These are phyloP conservation scores for Leptographium lundbergii DNA, from an alignment of 2,329 filamentous ascomycete genomes.

Conservation along the genomic window DNA sequence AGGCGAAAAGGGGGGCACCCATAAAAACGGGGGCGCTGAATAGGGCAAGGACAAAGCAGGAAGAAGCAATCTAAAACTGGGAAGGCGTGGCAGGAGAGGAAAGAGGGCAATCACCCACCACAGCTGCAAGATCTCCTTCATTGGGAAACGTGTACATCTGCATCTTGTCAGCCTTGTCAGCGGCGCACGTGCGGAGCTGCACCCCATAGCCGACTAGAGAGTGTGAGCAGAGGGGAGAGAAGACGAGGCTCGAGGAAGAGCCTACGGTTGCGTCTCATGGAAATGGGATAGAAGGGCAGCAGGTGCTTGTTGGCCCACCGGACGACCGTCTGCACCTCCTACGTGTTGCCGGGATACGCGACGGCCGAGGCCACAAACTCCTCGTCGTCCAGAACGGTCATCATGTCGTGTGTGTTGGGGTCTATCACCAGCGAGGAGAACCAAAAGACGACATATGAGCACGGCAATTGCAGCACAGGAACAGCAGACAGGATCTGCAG, in stretches of 20 bases:
- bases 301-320: constrained; percentile 21
- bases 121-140: constrained; percentile 33
- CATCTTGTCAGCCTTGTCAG: background rate
- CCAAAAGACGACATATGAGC: too few species aligned
- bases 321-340: constrained; percentile 21
- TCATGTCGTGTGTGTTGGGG: constrained; percentile 28
- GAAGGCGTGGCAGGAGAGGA: background rate
- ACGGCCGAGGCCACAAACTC: constrained; percentile 32
- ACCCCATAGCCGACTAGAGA: constrained; percentile 29
- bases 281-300: constrained; percentile 25
- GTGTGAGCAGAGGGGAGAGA: constrained; percentile 7
- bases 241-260: too few species aligned
- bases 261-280: constrained; percentile 19
- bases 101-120: constrained; percentile 18
- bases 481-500: background rate
- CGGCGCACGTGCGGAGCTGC: background rate
- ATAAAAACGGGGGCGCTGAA: background rate
- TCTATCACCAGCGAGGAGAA: constrained; percentile 12
- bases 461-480: background rate
- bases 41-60: background rate
- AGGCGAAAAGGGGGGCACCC: background rate
- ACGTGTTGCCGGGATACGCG: constrained; percentile 19
- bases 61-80: background rate
- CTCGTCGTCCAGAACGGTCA: constrained; percentile 29
- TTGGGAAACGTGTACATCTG: constrained; percentile 24